Evolutionary conservation across 2,329 filamentous ascomycete species (phyloP), one percentile per base, ranked within the genome.

Genomic region (Cercospora sp.): DNA sequence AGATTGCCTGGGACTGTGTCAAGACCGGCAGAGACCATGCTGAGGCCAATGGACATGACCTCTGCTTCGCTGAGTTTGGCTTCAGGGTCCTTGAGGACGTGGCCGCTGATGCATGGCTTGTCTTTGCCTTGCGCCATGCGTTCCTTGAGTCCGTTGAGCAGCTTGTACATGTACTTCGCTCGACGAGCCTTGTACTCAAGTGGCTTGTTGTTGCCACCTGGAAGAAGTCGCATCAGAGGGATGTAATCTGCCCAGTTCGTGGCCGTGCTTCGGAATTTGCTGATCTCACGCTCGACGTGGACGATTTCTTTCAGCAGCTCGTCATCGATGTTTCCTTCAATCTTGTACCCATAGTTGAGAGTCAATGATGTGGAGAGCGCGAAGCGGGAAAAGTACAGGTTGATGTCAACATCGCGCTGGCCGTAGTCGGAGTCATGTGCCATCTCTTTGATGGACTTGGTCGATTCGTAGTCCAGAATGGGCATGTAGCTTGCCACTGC

Each of bases 211-310:
- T 88, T 92, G 70, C 85, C 85, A 33, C 83, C 87, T 2, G 88
- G 85, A 71, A 87, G 85, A 2, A 93, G 78, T 30, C 92, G 85
- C 68, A 95, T 77, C 5, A 94, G 74, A 0, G 92, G 91, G n/a
- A 95, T 87, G 72, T 94, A 94, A 75, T 95, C 92, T 75, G 77
- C 77, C 88, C 90, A 92, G 77, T 94, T 94, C 76, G 93, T 92
- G 73, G 89, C 92, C 0, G 91, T 94, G 28, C 88, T 91, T 59
- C 92, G 83, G 75, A 94, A 90, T 73, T 91, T 91, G 63, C 89
- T 90, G 26, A 95, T 88, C 5, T 88, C 89, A 31, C 91, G 85
- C 78, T 94, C 92, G 3, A 94, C 91, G 58, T 89, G 84, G 0
- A 89, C 88, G 66, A 95, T 93, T 76, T 94, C 92, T 20, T 87